Evolutionary conservation across 805 yeast genomes (phyloP).

Genomic region (Tetrapisispora taiwanensis): DNA sequence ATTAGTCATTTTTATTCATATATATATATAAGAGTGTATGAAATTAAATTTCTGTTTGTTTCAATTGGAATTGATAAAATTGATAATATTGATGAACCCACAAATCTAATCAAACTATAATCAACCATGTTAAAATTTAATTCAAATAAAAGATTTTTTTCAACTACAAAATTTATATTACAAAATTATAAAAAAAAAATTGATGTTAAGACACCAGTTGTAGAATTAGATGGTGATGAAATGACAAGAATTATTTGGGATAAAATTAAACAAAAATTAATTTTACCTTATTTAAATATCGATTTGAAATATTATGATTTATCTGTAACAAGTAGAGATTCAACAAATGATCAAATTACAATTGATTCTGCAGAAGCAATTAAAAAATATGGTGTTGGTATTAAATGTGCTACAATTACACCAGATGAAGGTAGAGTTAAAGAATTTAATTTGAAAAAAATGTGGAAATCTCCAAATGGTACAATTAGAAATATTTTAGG

Average conservation of each 20-base stretch:
- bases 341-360: constrained; percentile 66
- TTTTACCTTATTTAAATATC: constrained; percentile 59
- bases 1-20: neutral
- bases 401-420: constrained; percentile 79
- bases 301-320: constrained; percentile 71
- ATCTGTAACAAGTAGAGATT: constrained; percentile 57
- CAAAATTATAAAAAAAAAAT: constrained; percentile 25
- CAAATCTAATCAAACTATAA: too few species aligned
- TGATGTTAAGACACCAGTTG: constrained; percentile 62
- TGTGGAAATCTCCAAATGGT: constrained; percentile 85
- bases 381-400: constrained; percentile 64
- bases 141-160: neutral
- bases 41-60: too few species aligned
- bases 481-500: constrained; percentile 72
- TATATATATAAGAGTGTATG: neutral
- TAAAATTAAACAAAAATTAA: constrained; percentile 55
- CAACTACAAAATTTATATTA: neutral
- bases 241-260: constrained; percentile 83
- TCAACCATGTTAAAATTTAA: neutral
- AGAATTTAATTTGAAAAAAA: constrained; percentile 61
- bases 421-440: constrained; percentile 74
- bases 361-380: constrained; percentile 70
- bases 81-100: too few species aligned
- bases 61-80: too few species aligned
- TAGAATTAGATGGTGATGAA: constrained; percentile 77